Conservation (phyloP, 2,329 filamentous ascomycete genomes). For the Cercospora zeae-maydis region DNA sequence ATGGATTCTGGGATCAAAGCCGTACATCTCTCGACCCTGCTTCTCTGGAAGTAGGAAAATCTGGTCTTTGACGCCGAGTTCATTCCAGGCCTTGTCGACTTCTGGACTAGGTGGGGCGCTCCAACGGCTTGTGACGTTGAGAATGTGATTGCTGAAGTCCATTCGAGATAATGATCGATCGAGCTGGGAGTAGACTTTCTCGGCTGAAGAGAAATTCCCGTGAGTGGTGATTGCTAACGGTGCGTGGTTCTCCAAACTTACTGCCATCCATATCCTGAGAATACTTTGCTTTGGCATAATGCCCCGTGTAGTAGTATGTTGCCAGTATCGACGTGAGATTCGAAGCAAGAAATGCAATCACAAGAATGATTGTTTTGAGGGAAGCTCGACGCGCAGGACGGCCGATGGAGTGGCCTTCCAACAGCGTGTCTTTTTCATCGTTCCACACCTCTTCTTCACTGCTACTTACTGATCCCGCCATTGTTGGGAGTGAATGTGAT, state of each 20-base stretch:
- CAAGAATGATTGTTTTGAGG: neutral
- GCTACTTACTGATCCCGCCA: neutral
- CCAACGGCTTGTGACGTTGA: constrained; percentile 4
- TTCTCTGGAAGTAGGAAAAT: constrained; percentile 8
- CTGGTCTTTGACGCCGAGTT: constrained; percentile 10
- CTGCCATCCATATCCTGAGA: neutral
- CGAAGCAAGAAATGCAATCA: neutral
- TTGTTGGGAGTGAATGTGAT: neutral
- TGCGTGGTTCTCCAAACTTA: neutral
- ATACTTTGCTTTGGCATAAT: neutral
- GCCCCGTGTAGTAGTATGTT: neutral
- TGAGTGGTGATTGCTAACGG: neutral
- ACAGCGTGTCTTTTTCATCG: neutral
- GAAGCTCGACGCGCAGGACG: neutral
- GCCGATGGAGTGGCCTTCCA: neutral
- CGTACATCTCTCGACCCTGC: neutral
- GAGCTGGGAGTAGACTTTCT: neutral
- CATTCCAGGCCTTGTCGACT: constrained; percentile 16
- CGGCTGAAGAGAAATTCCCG: neutral
- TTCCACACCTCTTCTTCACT: neutral
- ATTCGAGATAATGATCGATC: neutral
- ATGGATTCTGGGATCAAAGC: constrained; percentile 10
- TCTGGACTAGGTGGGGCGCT: constrained; percentile 8
- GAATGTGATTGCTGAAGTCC: constrained; percentile 13
- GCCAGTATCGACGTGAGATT: neutral